Evolutionary conservation across 2,329 filamentous ascomycete genomes (phyloP).

Genomic region (Myriosclerotinia curreyana): DNA sequence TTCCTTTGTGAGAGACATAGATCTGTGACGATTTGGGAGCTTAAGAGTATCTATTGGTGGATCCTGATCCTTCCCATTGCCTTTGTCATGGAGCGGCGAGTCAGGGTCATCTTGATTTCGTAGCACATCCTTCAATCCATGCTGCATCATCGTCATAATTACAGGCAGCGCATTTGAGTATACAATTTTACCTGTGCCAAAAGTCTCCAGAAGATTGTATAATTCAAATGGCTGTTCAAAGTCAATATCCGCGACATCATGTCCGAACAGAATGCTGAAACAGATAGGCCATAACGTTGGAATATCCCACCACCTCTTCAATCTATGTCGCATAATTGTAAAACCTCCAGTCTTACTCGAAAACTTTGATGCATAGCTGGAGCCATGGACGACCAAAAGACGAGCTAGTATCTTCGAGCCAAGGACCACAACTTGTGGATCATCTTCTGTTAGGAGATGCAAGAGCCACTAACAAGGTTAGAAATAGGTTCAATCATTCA

Average conservation of each 20-base stretch:
- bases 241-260: constrained; percentile 72
- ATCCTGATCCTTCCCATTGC: constrained; percentile 31
- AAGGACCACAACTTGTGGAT: constrained; percentile 76
- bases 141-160: constrained; percentile 82
- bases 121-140: constrained; percentile 70
- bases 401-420: constrained; percentile 81
- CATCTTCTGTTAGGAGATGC: constrained; percentile 83
- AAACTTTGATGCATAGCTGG: constrained; percentile 81
- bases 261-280: constrained; percentile 83
- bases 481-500: constrained; percentile 28
- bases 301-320: constrained; percentile 87
- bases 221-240: constrained; percentile 72
- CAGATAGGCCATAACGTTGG: constrained; percentile 82
- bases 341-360: constrained; percentile 88
- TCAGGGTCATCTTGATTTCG: constrained; percentile 59
- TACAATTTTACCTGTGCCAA: constrained; percentile 64
- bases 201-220: constrained; percentile 69
- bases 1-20: constrained; percentile 64
- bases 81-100: constrained; percentile 45
- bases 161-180: constrained; percentile 78
- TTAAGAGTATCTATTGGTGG: constrained; percentile 26
- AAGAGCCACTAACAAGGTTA: constrained; percentile 70
- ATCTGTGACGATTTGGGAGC: constrained; percentile 43
- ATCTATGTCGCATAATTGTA: constrained; percentile 73
- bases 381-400: constrained; percentile 77